Evolutionary conservation across 352 stramenopile species (phyloP).

Genomic region (Pythium chondricola): DNA sequence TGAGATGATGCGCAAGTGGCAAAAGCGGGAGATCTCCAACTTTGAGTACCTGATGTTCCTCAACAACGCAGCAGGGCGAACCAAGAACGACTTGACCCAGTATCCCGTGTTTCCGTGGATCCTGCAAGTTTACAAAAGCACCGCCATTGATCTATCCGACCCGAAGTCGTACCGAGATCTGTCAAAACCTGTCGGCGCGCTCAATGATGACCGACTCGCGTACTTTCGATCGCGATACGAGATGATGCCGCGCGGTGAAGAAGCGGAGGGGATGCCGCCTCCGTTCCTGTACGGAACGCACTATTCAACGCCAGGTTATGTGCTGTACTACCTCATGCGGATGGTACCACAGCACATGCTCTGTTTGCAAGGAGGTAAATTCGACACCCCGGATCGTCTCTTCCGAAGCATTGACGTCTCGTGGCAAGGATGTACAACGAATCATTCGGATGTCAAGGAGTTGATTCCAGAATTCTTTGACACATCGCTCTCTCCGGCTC

Average conservation of each 20-base stretch:
- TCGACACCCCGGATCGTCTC: constrained; percentile 96
- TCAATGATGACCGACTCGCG: constrained; percentile 82
- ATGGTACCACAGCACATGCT: constrained; percentile 94
- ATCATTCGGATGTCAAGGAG: constrained; percentile 96
- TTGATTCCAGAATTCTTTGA: constrained; percentile 98
- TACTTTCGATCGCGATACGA: constrained; percentile 87
- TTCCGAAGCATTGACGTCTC: constrained; percentile 92
- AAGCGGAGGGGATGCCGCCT: constrained; percentile 74
- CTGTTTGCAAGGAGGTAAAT: constrained; percentile 95
- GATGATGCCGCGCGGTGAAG: constrained; percentile 74
- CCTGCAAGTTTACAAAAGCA: constrained; percentile 81
- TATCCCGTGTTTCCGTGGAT: constrained; percentile 97
- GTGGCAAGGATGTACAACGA: constrained; percentile 80
- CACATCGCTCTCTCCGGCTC: constrained; percentile 46
- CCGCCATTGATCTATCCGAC: constrained; percentile 75
- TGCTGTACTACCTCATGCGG: constrained; percentile 97
- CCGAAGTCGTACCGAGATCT: constrained; percentile 86
- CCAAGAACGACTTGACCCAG: constrained; percentile 85
- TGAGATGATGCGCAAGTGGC: constrained; percentile 66
- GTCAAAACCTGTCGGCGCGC: constrained; percentile 89
- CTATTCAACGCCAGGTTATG: constrained; percentile 90
- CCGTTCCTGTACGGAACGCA: constrained; percentile 97
- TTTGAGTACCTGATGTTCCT: constrained; percentile 89
- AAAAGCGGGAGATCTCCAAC: constrained; percentile 86
- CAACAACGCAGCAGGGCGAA: constrained; percentile 79